A percentile compares a stretch with the other conserved stretches of the same genome.
Conservation (phyloP, 148 eudicot genomes). For the Nepenthes gracilis region DNA sequence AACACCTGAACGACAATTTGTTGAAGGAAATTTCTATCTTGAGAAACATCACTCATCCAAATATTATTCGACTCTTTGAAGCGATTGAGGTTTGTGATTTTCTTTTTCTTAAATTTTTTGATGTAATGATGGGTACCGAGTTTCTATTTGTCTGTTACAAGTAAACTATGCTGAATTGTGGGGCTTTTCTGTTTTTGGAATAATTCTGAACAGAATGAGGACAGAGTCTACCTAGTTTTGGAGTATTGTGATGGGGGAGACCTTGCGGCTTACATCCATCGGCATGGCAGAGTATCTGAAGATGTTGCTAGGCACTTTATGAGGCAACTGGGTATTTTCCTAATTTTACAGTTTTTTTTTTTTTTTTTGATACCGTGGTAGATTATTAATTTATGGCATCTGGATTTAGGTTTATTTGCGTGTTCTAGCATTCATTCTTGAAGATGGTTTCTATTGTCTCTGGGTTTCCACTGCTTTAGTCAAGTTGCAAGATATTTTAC, state of each 20-base stretch:
- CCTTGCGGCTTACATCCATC: slow-evolving; percentile 37
- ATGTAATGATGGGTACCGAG: not conserved
- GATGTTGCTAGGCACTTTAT: slow-evolving; percentile 45
- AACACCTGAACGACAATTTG: slow-evolving; percentile 33
- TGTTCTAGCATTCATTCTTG: too few relatives aligned
- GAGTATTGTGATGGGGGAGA: slow-evolving; percentile 52
- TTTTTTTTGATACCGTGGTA: not conserved
- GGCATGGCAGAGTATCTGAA: slow-evolving; percentile 39
- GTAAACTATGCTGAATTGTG: not conserved
- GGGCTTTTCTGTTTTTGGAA: not conserved
- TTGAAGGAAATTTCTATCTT: slow-evolving; percentile 45
- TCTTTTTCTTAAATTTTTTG: not conserved
- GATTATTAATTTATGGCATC: too few relatives aligned
- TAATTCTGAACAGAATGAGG: slow-evolving; percentile 22
- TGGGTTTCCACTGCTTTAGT: too few relatives aligned
- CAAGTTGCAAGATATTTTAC: too few relatives aligned
- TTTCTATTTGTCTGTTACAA: not conserved
- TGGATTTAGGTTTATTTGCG: too few relatives aligned
- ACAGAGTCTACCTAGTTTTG: slow-evolving; percentile 38
- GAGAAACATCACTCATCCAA: slow-evolving; percentile 33
- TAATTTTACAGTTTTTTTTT: not conserved
- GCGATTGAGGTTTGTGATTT: slow-evolving; percentile 28
- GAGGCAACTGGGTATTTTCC: slow-evolving; percentile 33
- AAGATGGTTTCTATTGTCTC: too few relatives aligned
- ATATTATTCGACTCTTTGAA: slow-evolving; percentile 40